A percentile compares a stretch with the other conserved stretches of the same genome.
These are phyloP conservation scores for Shiraia sp. DNA, from an alignment of 2,329 filamentous ascomycete species.

Conservation along the genomic window DNA sequence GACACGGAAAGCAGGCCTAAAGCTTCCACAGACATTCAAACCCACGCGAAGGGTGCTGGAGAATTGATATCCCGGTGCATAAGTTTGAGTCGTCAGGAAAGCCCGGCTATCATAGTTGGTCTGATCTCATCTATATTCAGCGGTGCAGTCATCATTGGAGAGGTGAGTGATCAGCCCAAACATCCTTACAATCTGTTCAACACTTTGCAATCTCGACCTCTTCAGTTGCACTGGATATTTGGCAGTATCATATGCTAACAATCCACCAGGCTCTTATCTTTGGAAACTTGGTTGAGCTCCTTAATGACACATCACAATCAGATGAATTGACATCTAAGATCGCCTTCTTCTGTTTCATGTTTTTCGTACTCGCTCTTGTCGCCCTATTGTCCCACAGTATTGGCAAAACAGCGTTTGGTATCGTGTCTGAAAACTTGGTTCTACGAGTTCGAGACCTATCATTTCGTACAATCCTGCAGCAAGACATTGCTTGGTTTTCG, in stretches of 20 bases:
- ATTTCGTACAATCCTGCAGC: constrained; percentile 57
- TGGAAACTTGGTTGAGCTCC: constrained; percentile 34
- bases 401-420: constrained; percentile 53
- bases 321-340: constrained; percentile 31
- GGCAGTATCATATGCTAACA: neutral
- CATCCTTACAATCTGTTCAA: neutral
- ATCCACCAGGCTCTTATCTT: constrained; percentile 26
- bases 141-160: constrained; percentile 60
- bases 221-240: neutral
- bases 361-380: constrained; percentile 58
- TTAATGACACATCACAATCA: constrained; percentile 27
- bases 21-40: neutral
- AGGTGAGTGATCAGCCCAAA: constrained; percentile 38
- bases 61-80: constrained; percentile 31
- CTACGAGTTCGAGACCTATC: constrained; percentile 50
- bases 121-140: constrained; percentile 51
- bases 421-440: constrained; percentile 52
- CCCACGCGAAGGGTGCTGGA: constrained; percentile 14
- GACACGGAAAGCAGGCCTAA: constrained; percentile 1
- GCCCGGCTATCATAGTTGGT: constrained; percentile 46
- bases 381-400: constrained; percentile 51
- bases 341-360: constrained; percentile 53
- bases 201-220: neutral
- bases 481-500: constrained; percentile 59
- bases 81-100: constrained; percentile 42